Evolutionary conservation across 805 yeast species (phyloP), one percentile per base, ranked within the genome.

Genomic region (Cyberlindnera euphorbiiphila): DNA sequence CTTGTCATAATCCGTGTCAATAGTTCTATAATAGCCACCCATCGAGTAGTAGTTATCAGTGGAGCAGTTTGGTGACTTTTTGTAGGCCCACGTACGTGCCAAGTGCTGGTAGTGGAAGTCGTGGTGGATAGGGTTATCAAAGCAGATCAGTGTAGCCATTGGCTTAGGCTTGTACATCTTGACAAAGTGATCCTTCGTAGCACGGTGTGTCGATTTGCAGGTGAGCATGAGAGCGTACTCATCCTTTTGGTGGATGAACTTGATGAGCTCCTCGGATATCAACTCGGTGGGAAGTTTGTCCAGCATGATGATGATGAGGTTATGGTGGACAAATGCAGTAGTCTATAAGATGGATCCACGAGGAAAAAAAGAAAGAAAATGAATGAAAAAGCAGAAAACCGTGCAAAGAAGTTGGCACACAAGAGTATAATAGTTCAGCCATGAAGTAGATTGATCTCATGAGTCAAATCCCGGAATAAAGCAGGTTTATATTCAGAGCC

Each of bases 211-310:
- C 4, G 47, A 29, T 10, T 39, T 43, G 36, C 56, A 51, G 3
- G 54, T 48, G 3, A 50, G 36, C 44, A 46, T 47, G 12, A 51
- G 34, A 6, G 42, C 31, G 31, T 40, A 50, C 19, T 49, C 51
- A 20, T 47, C 54, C 12, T 47, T 32, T 30, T 35, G 33, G 13
- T 44, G 43, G 28, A 46, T 34, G 35, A 35, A 41, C 5, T 40
- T 43, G 17, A 44, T 32, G 11, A 51, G 35, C 23, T 48, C 53
- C 18, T 41, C 37, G 3, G 46, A 39, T 14, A 51, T 26, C 16
- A 51, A 34, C 36, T 51, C 56, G 2, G 42, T 42, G 19, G 56
- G 56, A 1, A 51, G 40, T 32, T 35, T 50, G 34, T 50, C 53
- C 1, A 51, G 39, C 56, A 51, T 51, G n/a, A n/a, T n/a, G n/a